Evolutionary conservation across 768 basidiomycete species (phyloP).

Genomic region (Boletus eberwhitei): DNA sequence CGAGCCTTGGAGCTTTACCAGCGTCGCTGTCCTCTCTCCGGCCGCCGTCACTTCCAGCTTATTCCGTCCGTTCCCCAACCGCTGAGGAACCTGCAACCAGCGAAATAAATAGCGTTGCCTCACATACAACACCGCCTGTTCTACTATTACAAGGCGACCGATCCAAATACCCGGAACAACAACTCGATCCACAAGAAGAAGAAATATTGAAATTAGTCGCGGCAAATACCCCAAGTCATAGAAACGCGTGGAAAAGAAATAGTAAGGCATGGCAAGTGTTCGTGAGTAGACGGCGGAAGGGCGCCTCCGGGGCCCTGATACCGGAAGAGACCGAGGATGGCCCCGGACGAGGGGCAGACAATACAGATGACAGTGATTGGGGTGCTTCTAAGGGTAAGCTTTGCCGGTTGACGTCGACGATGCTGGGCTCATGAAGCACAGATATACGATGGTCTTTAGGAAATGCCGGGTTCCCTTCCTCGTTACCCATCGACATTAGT

Average conservation of each 20-base stretch:
- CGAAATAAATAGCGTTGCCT: neutral
- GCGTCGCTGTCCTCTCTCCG: slow-evolving; percentile 59
- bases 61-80: slow-evolving; percentile 45
- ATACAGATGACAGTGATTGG: slow-evolving; percentile 24
- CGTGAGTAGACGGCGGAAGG: slow-evolving; percentile 35
- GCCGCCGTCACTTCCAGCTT: slow-evolving; percentile 65
- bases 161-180: slow-evolving; percentile 23
- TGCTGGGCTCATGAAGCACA: slow-evolving; percentile 11
- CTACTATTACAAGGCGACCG: neutral
- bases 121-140: neutral
- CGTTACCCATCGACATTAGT: slow-evolving; percentile 62
- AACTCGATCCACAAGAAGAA: slow-evolving; percentile 42
- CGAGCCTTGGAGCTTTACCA: slow-evolving; percentile 42
- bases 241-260: slow-evolving; percentile 64
- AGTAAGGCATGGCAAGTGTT: slow-evolving; percentile 65
- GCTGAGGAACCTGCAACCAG: neutral
- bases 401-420: neutral
- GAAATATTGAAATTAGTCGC: slow-evolving; percentile 64
- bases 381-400: slow-evolving; percentile 27
- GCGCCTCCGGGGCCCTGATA: slow-evolving; percentile 31
- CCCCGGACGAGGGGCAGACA: slow-evolving; percentile 7
- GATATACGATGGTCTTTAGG: slow-evolving; percentile 29
- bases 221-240: slow-evolving; percentile 66
- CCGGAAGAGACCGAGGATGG: slow-evolving; percentile 37
- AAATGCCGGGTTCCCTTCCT: slow-evolving; percentile 43